Evolutionary conservation across 768 basidiomycete genomes (phyloP), one percentile per base, ranked within the genome.

Genomic region (Hemileccinum rubropunctum): DNA sequence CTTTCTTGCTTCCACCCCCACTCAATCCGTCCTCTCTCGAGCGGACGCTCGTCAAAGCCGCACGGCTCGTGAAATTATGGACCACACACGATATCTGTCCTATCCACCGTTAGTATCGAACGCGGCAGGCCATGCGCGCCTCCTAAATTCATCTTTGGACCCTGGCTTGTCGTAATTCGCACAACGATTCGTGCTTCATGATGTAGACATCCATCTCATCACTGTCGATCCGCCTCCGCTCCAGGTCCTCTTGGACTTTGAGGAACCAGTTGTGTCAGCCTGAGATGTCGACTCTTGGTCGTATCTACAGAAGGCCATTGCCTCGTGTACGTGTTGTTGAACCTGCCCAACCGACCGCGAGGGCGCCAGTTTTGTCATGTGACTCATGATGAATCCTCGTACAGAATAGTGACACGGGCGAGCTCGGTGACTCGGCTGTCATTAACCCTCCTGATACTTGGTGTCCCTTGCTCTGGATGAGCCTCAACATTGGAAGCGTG

Each of bases 61-160:
- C 14, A 3, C 40, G 3, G 4, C 44, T 55, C 4, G 37, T 44
- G 0, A 20, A 37, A 20, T 28, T 45, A 10, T 56, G 55, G 53
- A 51, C 53, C 15, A 52, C 23, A 21, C 0, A 23, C 37, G 0
- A 37, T 55, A 15, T 33, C 43, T 10, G 36, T 11, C 1, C 0
- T 39, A 12, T 45, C 47, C 1, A n/a, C 8, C 3, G n/a, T 20
- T 6, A 30, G 1, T 6, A 23, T 54, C 41, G 1, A 17, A 32
- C 1, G 2, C 7, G 18, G 11, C 2, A 2, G 7, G 5, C 0
- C 7, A 21, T 28, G 2, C 21, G 1, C 1, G 2, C 14, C 4
- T 11, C 15, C 9, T 32, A 15, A 23, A 23, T 26, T 45, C 3
- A 20, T 50, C 40, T 36, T n/a, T n/a, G n/a, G n/a, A n/a, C n/a